Evolutionary conservation across 495 filamentous ascomycete genomes (phyloP), one percentile per base, ranked within the genome.

Genomic region (Hyaloscypha bicolor): DNA sequence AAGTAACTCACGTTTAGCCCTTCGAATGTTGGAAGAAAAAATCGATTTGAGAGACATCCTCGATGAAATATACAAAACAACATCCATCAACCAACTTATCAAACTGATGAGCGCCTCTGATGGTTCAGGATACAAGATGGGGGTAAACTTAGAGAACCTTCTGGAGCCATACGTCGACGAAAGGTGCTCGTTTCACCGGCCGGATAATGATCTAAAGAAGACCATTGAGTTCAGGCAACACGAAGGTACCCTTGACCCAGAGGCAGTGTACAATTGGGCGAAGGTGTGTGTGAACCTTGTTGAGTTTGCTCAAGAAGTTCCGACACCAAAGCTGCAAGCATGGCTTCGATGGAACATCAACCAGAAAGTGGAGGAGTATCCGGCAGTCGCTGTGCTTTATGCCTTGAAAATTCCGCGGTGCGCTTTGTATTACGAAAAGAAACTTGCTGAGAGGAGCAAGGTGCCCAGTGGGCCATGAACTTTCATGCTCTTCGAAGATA

Each of bases 151-250:
- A 16, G 8, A 14, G 4, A 14, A 48, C 16, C 16, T 48, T 16
- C 9, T 16, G 42, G 42, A 48, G 6, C 16, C 42, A 48, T 14
- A 48, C 9, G 16, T 19, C 9, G 42, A 48, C 16, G 9, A 14
- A 16, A 48, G 9, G 11, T 1, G 16, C 16, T 4, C 16, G 42
- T 19, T 19, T 48, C 16, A 37, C 42, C 11, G 1, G 2, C 42
- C 8, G 8, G 16, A 48, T 3, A 12, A 45, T 19, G 42, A 48
- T 11, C 8, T 48, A 4, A 65, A 58, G 29, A 62, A 67, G 21
- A 78, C 75, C 29, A 67, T 82, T 39, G 80, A 82, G 69, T 82
- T 82, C 70, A 74, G 79, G 29, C 76, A 80, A 53, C 76, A 76
- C 11, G 69, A 32, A 4, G 79, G 79, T 0, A 67, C 72, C 0